Evolutionary conservation across 2,329 filamentous ascomycete species (phyloP).

Genomic region (Neospermospora avenae): DNA sequence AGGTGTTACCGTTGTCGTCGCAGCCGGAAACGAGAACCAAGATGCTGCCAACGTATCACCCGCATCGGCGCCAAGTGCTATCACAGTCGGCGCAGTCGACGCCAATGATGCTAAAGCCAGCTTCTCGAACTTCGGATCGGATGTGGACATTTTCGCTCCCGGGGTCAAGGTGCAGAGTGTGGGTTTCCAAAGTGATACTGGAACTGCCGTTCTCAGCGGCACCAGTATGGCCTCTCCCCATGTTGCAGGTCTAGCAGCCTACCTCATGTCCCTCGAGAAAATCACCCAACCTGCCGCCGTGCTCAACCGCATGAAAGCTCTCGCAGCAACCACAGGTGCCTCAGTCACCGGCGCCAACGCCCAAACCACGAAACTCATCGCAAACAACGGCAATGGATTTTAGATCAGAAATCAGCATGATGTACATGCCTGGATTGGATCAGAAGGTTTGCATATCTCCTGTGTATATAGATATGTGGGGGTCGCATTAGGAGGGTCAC

Average conservation of each 20-base stretch:
- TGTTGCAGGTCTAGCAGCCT: conserved; percentile 64
- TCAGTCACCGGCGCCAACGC: conserved; percentile 40
- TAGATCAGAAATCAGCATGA: neutral
- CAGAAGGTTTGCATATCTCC: neutral
- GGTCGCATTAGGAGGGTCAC: neutral
- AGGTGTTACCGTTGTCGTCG: conserved; percentile 51
- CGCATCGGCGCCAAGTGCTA: conserved; percentile 45
- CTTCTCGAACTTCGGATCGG: conserved; percentile 50
- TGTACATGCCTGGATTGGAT: neutral
- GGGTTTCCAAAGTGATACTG: conserved; percentile 41
- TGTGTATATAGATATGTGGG: neutral
- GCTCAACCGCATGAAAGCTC: conserved; percentile 35
- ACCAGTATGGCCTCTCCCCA: conserved; percentile 67
- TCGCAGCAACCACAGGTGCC: conserved; percentile 35
- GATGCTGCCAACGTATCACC: conserved; percentile 44
- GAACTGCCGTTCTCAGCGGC: conserved; percentile 50
- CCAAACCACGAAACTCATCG: conserved; percentile 50
- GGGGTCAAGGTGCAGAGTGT: conserved; percentile 46
- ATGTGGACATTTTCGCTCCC: conserved; percentile 51
- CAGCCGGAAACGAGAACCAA: conserved; percentile 49
- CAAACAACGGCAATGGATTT: conserved; percentile 49
- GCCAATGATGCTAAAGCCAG: conserved; percentile 37
- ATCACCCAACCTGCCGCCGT: conserved; percentile 41
- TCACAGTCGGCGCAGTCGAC: conserved; percentile 51
- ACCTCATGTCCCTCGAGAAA: conserved; percentile 53